Conservation (phyloP, 352 stramenopile genomes). For the Phytophthora fragariaefolia region DNA sequence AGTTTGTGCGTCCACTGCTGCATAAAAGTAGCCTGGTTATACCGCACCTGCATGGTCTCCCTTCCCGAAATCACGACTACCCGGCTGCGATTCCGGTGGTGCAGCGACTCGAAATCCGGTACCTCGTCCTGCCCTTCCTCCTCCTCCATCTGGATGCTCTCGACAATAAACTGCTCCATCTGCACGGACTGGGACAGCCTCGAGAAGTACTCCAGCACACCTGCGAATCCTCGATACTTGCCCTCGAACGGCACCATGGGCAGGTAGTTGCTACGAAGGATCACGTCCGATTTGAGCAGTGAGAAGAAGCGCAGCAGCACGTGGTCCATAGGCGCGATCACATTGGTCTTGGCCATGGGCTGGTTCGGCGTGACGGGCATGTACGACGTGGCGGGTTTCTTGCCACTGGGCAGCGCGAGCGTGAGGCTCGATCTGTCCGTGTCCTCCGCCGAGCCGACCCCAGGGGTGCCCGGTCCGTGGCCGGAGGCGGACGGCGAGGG, state of each 20-base stretch:
- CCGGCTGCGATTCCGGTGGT: constrained; percentile 43
- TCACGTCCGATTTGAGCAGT: constrained; percentile 76
- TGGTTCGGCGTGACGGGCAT: constrained; percentile 59
- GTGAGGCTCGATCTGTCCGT: constrained; percentile 38
- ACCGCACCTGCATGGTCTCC: constrained; percentile 86
- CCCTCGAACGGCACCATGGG: constrained; percentile 91
- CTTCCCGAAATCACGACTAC: constrained; percentile 77
- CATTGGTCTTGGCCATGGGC: constrained; percentile 54
- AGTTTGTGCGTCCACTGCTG: constrained; percentile 89
- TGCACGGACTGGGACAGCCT: constrained; percentile 70
- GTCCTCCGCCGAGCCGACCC: constrained; percentile 17
- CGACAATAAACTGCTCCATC: constrained; percentile 80
- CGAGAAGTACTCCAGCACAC: constrained; percentile 83
- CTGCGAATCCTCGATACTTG: constrained; percentile 78
- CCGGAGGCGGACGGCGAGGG: constrained; percentile 10
- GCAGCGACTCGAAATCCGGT: constrained; percentile 27
- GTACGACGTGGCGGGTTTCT: constrained; percentile 59
- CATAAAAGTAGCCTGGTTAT: constrained; percentile 87
- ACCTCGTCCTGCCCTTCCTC: constrained; percentile 36
- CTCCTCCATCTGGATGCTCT: constrained; percentile 71
- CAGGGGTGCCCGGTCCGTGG: constrained; percentile 14
- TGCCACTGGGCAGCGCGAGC: constrained; percentile 32
- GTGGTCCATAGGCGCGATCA: constrained; percentile 63
- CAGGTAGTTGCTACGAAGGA: constrained; percentile 86
- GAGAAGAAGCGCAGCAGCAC: constrained; percentile 79